phyloP scores from a whole-genome alignment of 805 yeast genomes.

The Wickerhamiella azyma region DNA sequence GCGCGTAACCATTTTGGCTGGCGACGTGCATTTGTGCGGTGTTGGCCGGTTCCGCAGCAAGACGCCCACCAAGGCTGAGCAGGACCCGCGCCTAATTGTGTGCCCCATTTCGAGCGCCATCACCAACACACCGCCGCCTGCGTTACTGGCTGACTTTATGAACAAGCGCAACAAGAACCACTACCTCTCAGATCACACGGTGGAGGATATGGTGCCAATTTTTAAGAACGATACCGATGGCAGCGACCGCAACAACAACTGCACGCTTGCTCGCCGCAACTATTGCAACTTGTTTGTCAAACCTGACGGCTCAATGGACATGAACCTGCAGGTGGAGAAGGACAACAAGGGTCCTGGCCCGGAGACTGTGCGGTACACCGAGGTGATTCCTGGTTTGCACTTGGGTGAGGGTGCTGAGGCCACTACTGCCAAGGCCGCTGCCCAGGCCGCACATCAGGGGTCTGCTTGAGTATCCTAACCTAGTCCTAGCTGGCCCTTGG shows the following conservation, averaged over 20 bases:
- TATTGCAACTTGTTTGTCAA: conserved; percentile 34
- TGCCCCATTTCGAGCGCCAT: conserved; percentile 86
- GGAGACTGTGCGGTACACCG: conserved; percentile 49
- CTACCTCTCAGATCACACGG: conserved; percentile 47
- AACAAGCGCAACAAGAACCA: conserved; percentile 57
- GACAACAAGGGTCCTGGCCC: conserved; percentile 37
- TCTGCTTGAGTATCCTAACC: too few relatives aligned
- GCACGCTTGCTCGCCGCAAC: conserved; percentile 41
- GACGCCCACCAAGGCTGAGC: conserved; percentile 40
- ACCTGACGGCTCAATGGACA: conserved; percentile 30
- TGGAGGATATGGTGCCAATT: conserved; percentile 70
- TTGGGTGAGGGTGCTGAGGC: neutral
- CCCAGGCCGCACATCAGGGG: too few relatives aligned
- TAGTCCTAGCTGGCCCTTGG: too few relatives aligned
- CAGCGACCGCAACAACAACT: conserved; percentile 32
- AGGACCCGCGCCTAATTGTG: conserved; percentile 63
- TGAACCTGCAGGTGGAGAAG: conserved; percentile 62
- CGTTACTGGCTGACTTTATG: conserved; percentile 63
- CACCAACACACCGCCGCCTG: conserved; percentile 85
- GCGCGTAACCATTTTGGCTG: conserved; percentile 73
- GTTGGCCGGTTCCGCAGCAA: conserved; percentile 58
- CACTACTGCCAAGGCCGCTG: too few relatives aligned
- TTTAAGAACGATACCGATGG: conserved; percentile 51
- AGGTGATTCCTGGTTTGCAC: conserved; percentile 43
- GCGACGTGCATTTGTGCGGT: conserved; percentile 87